phyloP scores from a whole-genome alignment of 441 rosid species.

The Erodium trifolium region DNA sequence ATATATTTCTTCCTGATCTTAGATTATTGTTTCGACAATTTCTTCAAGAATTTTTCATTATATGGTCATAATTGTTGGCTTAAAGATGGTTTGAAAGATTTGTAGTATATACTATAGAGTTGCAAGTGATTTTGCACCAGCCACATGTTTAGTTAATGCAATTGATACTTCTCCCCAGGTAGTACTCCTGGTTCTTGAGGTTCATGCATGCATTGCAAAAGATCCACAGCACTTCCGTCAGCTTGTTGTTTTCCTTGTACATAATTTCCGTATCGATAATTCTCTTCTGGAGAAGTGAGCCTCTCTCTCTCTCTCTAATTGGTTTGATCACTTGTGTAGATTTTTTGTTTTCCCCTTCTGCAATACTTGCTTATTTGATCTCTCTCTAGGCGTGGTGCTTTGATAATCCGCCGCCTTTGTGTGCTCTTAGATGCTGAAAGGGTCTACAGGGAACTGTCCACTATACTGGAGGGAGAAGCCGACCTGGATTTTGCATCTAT shows the following conservation, averaged over 20 bases:
- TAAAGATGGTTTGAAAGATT: not conserved
- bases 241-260: slow-evolving; percentile 85
- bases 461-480: slow-evolving; percentile 91
- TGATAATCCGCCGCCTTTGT: slow-evolving; percentile 91
- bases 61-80: not conserved
- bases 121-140: not conserved
- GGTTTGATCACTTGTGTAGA: slow-evolving; percentile 1
- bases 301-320: slow-evolving; percentile 14
- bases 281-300: slow-evolving; percentile 91
- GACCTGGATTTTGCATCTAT: slow-evolving; percentile 93
- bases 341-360: slow-evolving; percentile 13
- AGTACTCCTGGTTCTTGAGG: slow-evolving; percentile 93
- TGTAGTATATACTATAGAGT: not conserved
- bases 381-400: slow-evolving; percentile 83
- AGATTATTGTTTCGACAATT: not conserved
- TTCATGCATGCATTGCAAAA: slow-evolving; percentile 98
- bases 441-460: slow-evolving; percentile 88
- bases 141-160: not conserved
- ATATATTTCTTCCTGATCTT: slow-evolving; percentile 7
- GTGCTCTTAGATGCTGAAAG: slow-evolving; percentile 93
- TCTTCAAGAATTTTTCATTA: not conserved
- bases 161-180: slow-evolving; percentile 41
- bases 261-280: slow-evolving; percentile 78
- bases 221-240: slow-evolving; percentile 89
- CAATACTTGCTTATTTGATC: slow-evolving; percentile 5